phyloP scores from a whole-genome alignment of 306 rosid genomes.

The Luffa aegyptiaca region DNA sequence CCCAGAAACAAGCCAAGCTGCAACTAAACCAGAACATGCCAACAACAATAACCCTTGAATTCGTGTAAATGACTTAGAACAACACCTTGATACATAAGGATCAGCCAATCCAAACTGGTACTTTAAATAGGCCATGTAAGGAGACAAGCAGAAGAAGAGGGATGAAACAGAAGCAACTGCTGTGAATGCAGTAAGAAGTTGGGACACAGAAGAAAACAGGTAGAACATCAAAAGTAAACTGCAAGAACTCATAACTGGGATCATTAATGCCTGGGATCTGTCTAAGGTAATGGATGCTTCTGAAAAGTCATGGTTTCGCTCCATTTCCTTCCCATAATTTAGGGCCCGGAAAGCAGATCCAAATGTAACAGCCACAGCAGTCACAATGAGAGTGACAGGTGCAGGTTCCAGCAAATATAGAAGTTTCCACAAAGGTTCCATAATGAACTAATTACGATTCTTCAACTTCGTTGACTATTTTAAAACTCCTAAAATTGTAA shows the following conservation, averaged over 20 bases:
- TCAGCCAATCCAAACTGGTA: slow-evolving; percentile 69
- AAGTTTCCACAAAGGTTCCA: slow-evolving; percentile 84
- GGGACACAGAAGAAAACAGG: slow-evolving; percentile 85
- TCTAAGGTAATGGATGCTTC: slow-evolving; percentile 89
- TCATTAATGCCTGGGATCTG: slow-evolving; percentile 90
- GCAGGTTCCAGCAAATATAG: slow-evolving; percentile 87
- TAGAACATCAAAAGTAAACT: slow-evolving; percentile 98
- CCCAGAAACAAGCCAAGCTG: slow-evolving; percentile 92
- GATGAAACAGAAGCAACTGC: slow-evolving; percentile 78
- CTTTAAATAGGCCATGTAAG: slow-evolving; percentile 56
- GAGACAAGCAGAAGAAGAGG: slow-evolving; percentile 76
- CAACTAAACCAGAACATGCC: slow-evolving; percentile 48
- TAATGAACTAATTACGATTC: slow-evolving; percentile 18
- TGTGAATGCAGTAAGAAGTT: slow-evolving; percentile 83
- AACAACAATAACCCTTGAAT: slow-evolving; percentile 58
- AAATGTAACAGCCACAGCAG: slow-evolving; percentile 90
- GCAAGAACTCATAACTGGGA: slow-evolving; percentile 93
- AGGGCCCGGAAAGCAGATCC: slow-evolving; percentile 94
- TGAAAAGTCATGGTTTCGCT: slow-evolving; percentile 63
- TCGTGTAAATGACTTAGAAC: slow-evolving; percentile 83
- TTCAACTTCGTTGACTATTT: slow-evolving; percentile 9
- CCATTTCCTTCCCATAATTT: slow-evolving; percentile 94
- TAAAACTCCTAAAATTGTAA: slow-evolving; percentile 7
- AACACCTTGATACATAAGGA: slow-evolving; percentile 88
- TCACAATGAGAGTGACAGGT: slow-evolving; percentile 60